Evolutionary conservation across 495 filamentous ascomycete genomes (phyloP), one percentile per base, ranked within the genome.

Genomic region (Penicillium steckii): DNA sequence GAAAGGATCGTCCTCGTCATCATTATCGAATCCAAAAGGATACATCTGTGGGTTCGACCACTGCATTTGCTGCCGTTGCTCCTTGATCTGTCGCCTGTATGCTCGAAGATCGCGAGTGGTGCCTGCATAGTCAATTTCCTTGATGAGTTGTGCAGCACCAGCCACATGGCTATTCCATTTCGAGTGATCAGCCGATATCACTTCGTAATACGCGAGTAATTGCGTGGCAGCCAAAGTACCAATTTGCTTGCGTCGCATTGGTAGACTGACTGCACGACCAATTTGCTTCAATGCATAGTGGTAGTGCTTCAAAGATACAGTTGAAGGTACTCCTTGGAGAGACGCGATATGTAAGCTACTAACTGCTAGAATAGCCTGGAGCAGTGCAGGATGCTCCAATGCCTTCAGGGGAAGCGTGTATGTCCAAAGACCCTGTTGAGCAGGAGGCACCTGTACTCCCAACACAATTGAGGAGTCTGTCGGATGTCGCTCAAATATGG

Each of bases 131-230:
- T 95, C 87, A 38, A 94, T 85, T 57, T 97, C 93, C 50, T 81
- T 83, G 26, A 97, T 71, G 18, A 98, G 77, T 48, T 93, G 85
- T 40, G 86, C 85, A 10, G 92, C 87, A 8, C 94, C 94, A 30
- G 86, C 81, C 53, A 97, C 76, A 64, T 98, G 94, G 48, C 84
- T 92, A 58, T 89, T 91, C 94, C 94, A 98, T 68, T 96, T 96
- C 44, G 87, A 82, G 61, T 97, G 94, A 58, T 98, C 94, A 13
- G 91, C 94, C 38, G 88, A 87, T 81, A 92, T 91, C 18, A 96
- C 89, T 65, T 97, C 94, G 62, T 96, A 98, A 61, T 89, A 98
- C 1, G 86, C 90, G 19, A 98, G 80, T 15, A 97, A 71, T n/a
- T 96, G 72, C 1, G 90, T 88, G 13, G 94, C 91, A 10, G 93